Conservation (phyloP, 768 basidiomycete genomes). For the Leccinum ochraceum region DNA sequence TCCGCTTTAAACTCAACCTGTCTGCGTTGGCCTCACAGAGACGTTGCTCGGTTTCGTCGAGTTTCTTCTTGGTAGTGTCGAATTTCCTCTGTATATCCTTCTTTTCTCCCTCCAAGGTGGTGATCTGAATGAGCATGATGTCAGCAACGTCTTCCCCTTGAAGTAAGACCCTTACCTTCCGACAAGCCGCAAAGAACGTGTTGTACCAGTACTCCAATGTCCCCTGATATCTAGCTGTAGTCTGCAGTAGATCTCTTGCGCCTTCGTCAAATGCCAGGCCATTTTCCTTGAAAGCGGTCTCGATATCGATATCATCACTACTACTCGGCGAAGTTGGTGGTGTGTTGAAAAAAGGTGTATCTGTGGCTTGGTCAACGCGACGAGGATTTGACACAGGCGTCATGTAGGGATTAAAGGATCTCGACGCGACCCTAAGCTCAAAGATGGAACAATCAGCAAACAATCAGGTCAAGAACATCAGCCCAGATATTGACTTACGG, state of each 20-base stretch:
- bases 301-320: not conserved
- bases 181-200: conserved; percentile 13
- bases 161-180: conserved; percentile 9
- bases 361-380: not conserved
- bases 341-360: not conserved
- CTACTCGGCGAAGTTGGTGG: conserved; percentile 12
- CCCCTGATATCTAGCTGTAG: conserved; percentile 19
- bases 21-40: conserved; percentile 21
- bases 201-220: conserved; percentile 13
- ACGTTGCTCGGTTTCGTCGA: conserved; percentile 20
- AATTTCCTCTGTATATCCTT: conserved; percentile 18
- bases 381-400: conserved; percentile 30
- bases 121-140: conserved; percentile 7
- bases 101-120: conserved; percentile 17
- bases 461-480: not conserved
- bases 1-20: conserved; percentile 10
- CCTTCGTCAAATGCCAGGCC: not conserved
- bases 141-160: conserved; percentile 2
- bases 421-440: conserved; percentile 15
- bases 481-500: conserved; percentile 18
- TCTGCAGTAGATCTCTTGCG: conserved; percentile 15
- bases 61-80: conserved; percentile 15
- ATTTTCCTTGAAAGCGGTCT: not conserved
- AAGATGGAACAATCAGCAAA: not conserved
- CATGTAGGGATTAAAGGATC: conserved; percentile 26